Conservation (phyloP, 768 basidiomycete genomes). For the Leccinum obscurum region DNA sequence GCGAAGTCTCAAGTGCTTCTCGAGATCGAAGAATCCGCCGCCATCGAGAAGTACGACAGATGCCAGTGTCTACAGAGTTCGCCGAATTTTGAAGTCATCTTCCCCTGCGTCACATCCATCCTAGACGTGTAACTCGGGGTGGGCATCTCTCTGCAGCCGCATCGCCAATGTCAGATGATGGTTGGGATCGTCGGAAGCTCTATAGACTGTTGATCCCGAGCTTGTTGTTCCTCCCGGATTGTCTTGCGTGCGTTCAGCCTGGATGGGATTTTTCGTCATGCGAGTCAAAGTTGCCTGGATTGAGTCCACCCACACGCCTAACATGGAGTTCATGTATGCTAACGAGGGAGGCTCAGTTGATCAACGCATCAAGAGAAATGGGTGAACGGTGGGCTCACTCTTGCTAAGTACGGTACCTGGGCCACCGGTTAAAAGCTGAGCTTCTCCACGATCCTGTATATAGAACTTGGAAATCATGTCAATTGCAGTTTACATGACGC, state of each 20-base stretch:
- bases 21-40: not conserved
- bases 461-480: constrained; percentile 16
- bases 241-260: constrained; percentile 19
- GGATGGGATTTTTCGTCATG: not conserved
- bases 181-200: not conserved
- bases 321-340: constrained; percentile 29
- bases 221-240: constrained; percentile 20
- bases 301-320: constrained; percentile 22
- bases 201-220: not conserved
- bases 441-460: constrained; percentile 2
- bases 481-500: not conserved
- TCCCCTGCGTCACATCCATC: not conserved
- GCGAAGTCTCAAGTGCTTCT: not conserved
- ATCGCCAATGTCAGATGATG: not conserved
- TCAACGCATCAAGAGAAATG: not conserved
- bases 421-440: constrained; percentile 6
- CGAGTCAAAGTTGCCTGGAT: not conserved
- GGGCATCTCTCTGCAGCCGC: not conserved
- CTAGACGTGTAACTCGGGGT: not conserved
- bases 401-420: constrained; percentile 20
- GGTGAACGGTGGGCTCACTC: constrained; percentile 6
- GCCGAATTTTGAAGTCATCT: not conserved
- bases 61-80: not conserved
- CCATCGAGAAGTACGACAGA: not conserved
- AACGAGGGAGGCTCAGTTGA: not conserved